Base-by-base conservation (phyloP, 306 rosid genomes). In the Malus sieversii region DNA sequence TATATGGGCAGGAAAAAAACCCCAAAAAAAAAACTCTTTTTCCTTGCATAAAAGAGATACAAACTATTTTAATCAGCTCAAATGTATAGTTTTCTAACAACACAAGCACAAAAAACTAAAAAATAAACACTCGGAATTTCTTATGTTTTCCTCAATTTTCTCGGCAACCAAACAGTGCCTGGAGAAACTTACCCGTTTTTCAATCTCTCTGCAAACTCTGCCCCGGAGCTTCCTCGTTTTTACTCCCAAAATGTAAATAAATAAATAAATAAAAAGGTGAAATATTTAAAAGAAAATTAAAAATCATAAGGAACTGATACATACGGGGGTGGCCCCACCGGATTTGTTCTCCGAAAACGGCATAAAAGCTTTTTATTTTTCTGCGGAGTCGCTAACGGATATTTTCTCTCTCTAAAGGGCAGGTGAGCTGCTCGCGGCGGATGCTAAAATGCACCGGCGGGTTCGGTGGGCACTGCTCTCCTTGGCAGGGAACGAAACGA, bases 331-430 rank as follows among this genome's bases (percentile, higher is more conserved):
- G 87, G 79, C 82, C 84, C 85, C 85, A 78, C 82, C 42, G 44
- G 71, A 86, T 86, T 27, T 58, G 70, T 78, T 77, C 61, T 72
- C 82, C 82, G 3, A 2, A 62, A 78, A 74, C 67, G 83, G 79
- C 4, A 10, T 6, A 6, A 12, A 3, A 0, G 8, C 1, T 2
- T 23, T 10, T 27, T 40, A 6, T 51, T 27, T 18, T 42, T 6
- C 33, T 29, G 66, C 46, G 4, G 19, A 61, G 38, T 57, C 55
- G 14, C 29, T 35, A 30, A 64, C 44, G 45, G 60, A 18, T 33
- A 35, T 63, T 53, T 35, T 46, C 66, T 48, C 32, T 30, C 61
- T 61, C 66, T 75, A 32, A 35, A 57, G 2, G 29, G 74, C 44
- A 2, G 57, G 25, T 35, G 51, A 9, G 35, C 42, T 8, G 53